Conservation (phyloP, 2,329 filamentous ascomycete genomes). For the Parastagonospora avenae region DNA sequence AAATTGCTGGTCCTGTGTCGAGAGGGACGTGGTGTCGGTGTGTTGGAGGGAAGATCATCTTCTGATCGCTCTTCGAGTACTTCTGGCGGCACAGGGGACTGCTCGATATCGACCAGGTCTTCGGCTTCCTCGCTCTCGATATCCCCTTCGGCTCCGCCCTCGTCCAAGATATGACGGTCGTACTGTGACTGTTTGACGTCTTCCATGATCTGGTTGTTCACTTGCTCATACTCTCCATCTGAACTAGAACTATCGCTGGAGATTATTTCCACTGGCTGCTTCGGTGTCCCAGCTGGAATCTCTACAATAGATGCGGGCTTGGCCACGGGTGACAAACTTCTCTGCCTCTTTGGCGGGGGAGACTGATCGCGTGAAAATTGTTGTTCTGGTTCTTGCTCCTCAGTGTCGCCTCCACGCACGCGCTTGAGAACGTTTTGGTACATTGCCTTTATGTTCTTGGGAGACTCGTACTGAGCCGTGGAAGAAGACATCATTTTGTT, state of each 20-base stretch:
- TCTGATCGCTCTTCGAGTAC: conserved; percentile 8
- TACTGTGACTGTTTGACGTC: conserved; percentile 2
- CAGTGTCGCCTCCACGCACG: conserved; percentile 12
- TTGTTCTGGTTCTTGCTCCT: background rate
- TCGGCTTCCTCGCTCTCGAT: conserved; percentile 21
- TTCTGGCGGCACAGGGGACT: background rate
- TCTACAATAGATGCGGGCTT: background rate
- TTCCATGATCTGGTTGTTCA: conserved; percentile 7
- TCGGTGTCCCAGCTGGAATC: conserved; percentile 10
- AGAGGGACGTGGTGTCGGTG: conserved; percentile 36
- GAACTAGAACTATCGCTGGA: conserved; percentile 18
- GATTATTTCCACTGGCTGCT: conserved; percentile 28
- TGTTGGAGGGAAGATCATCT: conserved; percentile 24
- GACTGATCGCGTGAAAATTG: background rate
- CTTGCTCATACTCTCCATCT: conserved; percentile 2
- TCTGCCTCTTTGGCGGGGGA: conserved; percentile 22
- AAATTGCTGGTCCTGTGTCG: conserved; percentile 25
- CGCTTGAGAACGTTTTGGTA: conserved; percentile 28
- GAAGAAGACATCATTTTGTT: conserved; percentile 23
- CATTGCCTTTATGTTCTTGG: conserved; percentile 25
- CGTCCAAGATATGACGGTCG: background rate
- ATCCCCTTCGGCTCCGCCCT: conserved; percentile 2
- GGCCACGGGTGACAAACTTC: conserved; percentile 11
- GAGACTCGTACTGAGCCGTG: conserved; percentile 30
- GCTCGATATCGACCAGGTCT: conserved; percentile 8